Percentiles rank a stretch among this genome's conserved stretches.
phyloP scores from a whole-genome alignment of 495 filamentous ascomycete species.

The Filosporella fistucella region DNA sequence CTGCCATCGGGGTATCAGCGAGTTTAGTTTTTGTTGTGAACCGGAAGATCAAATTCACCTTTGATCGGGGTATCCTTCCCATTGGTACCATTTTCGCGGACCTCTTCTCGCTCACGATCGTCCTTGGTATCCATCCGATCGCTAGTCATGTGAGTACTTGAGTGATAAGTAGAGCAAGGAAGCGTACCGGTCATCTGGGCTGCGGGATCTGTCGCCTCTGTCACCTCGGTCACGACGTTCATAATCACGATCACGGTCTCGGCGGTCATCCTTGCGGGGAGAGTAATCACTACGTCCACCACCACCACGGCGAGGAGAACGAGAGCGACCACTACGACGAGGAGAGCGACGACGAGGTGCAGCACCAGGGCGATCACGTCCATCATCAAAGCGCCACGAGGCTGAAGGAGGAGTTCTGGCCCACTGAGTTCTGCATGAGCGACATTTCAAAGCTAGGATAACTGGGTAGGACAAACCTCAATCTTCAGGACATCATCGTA shows the following conservation, averaged over 20 bases:
- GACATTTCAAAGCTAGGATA: not conserved
- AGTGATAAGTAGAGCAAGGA: not conserved
- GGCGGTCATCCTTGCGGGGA: constrained; percentile 86
- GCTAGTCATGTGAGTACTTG: constrained; percentile 11
- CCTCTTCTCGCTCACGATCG: constrained; percentile 52
- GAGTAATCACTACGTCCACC: constrained; percentile 83
- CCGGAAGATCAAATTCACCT: constrained; percentile 49
- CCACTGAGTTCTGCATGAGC: constrained; percentile 57
- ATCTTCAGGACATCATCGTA: constrained; percentile 92
- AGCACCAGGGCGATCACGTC: constrained; percentile 65
- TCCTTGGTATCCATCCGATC: constrained; percentile 21
- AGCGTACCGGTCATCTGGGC: constrained; percentile 66
- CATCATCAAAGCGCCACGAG: constrained; percentile 96
- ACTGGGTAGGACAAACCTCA: constrained; percentile 56
- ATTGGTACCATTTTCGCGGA: constrained; percentile 62
- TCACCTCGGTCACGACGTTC: constrained; percentile 66
- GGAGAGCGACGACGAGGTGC: constrained; percentile 63
- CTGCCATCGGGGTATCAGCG: constrained; percentile 17
- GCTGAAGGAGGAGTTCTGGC: constrained; percentile 96
- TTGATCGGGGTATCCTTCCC: constrained; percentile 90
- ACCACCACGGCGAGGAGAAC: constrained; percentile 61
- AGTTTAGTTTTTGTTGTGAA: constrained; percentile 15
- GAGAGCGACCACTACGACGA: constrained; percentile 69
- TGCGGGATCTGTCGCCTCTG: constrained; percentile 67
- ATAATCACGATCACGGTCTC: constrained; percentile 78